Conservation (phyloP, 345 rosid species). For the Cardamine resedifolia region DNA sequence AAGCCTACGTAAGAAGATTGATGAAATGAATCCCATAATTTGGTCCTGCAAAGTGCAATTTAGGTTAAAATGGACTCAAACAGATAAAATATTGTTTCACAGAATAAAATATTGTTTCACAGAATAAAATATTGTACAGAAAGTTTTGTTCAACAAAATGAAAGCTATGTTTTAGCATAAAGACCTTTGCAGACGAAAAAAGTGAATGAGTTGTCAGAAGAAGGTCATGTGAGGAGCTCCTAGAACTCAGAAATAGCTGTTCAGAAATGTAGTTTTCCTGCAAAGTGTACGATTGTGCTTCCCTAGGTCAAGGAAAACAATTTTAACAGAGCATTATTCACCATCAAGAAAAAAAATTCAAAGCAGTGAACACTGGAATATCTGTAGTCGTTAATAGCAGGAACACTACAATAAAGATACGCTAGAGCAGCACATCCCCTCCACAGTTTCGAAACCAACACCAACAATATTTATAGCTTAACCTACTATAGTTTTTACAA, state of each 20-base stretch:
- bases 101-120: not conserved
- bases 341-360: conserved; percentile 10
- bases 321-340: conserved; percentile 18
- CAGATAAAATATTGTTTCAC: not conserved
- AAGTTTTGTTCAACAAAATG: not conserved
- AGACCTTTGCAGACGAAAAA: conserved; percentile 71
- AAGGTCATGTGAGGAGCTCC: conserved; percentile 69
- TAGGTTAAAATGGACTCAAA: conserved; percentile 14
- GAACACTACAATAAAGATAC: conserved; percentile 3
- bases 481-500: conserved; percentile 4
- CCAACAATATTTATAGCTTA: conserved; percentile 18
- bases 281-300: conserved; percentile 60
- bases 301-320: conserved; percentile 52
- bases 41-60: conserved; percentile 61
- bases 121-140: not conserved
- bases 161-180: conserved; percentile 15
- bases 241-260: conserved; percentile 75
- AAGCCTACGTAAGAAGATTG: conserved; percentile 75
- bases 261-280: conserved; percentile 90
- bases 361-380: conserved; percentile 11
- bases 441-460: not conserved
- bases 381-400: conserved; percentile 13
- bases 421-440: conserved; percentile 9
- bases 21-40: conserved; percentile 69
- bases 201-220: conserved; percentile 60